A percentile compares a stretch with the other conserved stretches of the same genome.
phyloP scores from a whole-genome alignment of 345 rosid species.

The Noccaea caerulescens region DNA sequence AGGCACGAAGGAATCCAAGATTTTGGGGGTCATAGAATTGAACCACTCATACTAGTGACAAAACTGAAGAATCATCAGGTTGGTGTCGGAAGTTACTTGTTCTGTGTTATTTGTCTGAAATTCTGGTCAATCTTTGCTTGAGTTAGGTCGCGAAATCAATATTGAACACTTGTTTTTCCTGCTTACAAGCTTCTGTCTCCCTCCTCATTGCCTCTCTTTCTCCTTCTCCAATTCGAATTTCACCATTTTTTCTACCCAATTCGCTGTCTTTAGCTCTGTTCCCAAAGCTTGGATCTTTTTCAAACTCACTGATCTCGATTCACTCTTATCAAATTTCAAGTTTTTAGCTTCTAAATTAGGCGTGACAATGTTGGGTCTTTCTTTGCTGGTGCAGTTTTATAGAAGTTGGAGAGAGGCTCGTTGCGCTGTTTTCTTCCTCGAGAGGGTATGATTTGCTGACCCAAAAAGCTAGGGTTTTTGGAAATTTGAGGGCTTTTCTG shows the following conservation, averaged over 20 bases:
- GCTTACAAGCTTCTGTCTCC: constrained; percentile 48
- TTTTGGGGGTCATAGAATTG: constrained; percentile 2
- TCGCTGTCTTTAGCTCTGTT: constrained; percentile 50
- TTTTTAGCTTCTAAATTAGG: constrained; percentile 45
- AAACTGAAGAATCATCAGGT: constrained; percentile 39
- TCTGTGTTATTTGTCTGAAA: constrained; percentile 47
- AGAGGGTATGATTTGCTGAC: constrained; percentile 45
- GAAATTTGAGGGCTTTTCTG: constrained; percentile 42
- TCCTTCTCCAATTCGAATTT: constrained; percentile 37
- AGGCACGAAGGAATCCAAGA: constrained; percentile 27
- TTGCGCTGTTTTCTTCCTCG: constrained; percentile 31
- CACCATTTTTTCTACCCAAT: constrained; percentile 34
- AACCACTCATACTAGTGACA: constrained; percentile 34
- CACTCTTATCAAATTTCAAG: constrained; percentile 49
- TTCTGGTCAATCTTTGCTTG: constrained; percentile 50
- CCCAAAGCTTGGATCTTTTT: constrained; percentile 48
- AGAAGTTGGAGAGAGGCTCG: constrained; percentile 43
- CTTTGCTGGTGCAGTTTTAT: constrained; percentile 50
- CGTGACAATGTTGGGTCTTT: constrained; percentile 44
- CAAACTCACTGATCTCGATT: constrained; percentile 59
- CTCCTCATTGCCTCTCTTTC: constrained; percentile 47
- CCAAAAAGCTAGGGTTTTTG: constrained; percentile 65
- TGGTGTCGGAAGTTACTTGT: constrained; percentile 35
- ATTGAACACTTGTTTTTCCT: constrained; percentile 39
- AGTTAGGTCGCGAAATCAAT: constrained; percentile 42